A percentile compares a stretch with the other conserved stretches of the same genome.
Conservation (phyloP, 2,329 filamentous ascomycete genomes). For the Nigrospora oryzae region DNA sequence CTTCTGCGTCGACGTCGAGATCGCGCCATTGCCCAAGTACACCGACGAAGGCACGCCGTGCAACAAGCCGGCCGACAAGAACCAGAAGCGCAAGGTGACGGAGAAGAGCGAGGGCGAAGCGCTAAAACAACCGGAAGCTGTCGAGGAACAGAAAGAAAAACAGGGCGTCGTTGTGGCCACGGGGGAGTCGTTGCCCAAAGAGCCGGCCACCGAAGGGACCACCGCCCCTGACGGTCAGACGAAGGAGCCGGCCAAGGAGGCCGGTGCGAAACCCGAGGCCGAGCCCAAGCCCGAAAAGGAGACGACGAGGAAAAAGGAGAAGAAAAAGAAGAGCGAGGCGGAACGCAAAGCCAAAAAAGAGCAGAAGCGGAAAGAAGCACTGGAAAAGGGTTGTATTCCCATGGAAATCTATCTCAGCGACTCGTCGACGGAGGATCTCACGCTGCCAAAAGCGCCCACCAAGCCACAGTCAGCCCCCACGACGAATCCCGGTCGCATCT, state of each 20-base stretch:
- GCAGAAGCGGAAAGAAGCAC: constrained; percentile 73
- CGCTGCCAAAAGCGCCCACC: constrained; percentile 22
- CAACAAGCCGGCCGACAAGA: constrained; percentile 42
- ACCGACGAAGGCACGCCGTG: constrained; percentile 48
- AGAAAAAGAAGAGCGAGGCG: constrained; percentile 91
- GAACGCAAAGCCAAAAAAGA: constrained; percentile 90
- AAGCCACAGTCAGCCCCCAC: constrained; percentile 64
- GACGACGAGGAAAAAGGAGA: constrained; percentile 74
- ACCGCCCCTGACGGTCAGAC: background rate
- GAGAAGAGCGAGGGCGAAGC: constrained; percentile 70
- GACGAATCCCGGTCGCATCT: constrained; percentile 86
- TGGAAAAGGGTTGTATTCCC: constrained; percentile 80
- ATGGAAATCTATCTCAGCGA: constrained; percentile 70
- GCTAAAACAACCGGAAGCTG: constrained; percentile 55
- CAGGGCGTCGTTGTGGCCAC: constrained; percentile 32
- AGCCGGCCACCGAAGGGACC: constrained; percentile 20
- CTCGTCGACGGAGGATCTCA: constrained; percentile 32
- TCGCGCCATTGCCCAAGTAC: constrained; percentile 79
- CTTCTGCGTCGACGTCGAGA: constrained; percentile 96
- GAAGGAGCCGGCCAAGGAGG: constrained; percentile 8
- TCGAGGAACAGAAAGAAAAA: constrained; percentile 49
- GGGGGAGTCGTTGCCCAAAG: constrained; percentile 28
- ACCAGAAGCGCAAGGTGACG: constrained; percentile 52
- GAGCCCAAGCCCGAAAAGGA: constrained; percentile 26
- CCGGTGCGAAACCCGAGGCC: constrained; percentile 20